Percentiles rank a stretch among this genome's conserved stretches.
These are phyloP conservation scores for Omphalotus guepiniiformis DNA, from an alignment of 768 basidiomycete species.

Conservation along the genomic window DNA sequence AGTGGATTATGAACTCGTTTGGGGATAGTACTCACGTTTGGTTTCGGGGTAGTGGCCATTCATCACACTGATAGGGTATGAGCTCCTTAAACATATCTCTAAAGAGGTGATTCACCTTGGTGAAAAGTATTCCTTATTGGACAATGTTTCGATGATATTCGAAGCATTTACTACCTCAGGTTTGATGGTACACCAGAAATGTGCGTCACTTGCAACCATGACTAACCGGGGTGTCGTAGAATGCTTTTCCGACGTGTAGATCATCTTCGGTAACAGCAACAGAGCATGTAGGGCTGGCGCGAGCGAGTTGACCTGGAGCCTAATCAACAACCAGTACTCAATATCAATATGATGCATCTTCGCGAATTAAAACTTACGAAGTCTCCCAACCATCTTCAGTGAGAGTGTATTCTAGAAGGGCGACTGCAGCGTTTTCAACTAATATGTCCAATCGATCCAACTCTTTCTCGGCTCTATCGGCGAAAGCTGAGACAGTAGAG, in stretches of 20 bases:
- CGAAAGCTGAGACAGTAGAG: conserved; percentile 35
- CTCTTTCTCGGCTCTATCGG: conserved; percentile 27
- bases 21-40: conserved; percentile 20
- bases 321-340: not conserved
- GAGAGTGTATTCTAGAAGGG: conserved; percentile 7
- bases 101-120: conserved; percentile 16
- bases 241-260: conserved; percentile 20
- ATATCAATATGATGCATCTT: not conserved
- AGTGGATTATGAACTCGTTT: not conserved
- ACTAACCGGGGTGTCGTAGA: conserved; percentile 20
- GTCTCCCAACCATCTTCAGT: conserved; percentile 44
- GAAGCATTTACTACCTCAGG: conserved; percentile 17
- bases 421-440: conserved; percentile 38
- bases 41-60: conserved; percentile 17
- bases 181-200: conserved; percentile 15
- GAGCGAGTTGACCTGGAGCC: conserved; percentile 15
- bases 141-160: conserved; percentile 23
- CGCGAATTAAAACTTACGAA: conserved; percentile 25
- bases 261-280: conserved; percentile 26
- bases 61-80: conserved; percentile 14
- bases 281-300: conserved; percentile 26
- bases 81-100: not conserved
- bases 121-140: conserved; percentile 16
- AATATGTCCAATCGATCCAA: conserved; percentile 37
- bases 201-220: conserved; percentile 26